Conservation (phyloP, 176 grass and related monocot genomes). For the Canna indica region DNA sequence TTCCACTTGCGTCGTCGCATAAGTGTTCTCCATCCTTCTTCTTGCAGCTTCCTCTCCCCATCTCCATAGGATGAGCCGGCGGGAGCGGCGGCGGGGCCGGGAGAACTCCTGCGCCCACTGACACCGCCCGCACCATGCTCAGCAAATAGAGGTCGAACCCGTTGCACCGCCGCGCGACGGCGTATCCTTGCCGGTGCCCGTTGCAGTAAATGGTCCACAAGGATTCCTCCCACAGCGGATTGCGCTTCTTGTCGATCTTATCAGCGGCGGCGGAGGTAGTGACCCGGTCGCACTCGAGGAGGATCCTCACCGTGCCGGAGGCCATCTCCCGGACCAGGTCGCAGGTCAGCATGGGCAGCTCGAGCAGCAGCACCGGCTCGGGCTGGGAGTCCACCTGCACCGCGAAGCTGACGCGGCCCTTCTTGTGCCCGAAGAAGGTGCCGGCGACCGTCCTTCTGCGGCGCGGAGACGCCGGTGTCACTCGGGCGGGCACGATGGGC, state of each 20-base stretch:
- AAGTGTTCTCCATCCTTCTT: background rate
- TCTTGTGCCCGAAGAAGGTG: constrained; percentile 17
- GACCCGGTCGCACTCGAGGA: background rate
- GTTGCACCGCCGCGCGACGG: background rate
- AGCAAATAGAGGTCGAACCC: constrained; percentile 15
- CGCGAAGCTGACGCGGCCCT: constrained; percentile 15
- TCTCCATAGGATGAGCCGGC: background rate
- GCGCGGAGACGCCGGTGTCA: too few species aligned
- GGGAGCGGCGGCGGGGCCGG: background rate
- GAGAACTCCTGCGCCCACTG: constrained; percentile 3
- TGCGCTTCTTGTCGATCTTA: background rate
- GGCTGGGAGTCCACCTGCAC: constrained; percentile 4
- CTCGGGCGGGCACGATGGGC: background rate
- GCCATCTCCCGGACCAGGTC: constrained; percentile 15
- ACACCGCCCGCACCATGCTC: constrained; percentile 3
- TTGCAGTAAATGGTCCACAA: constrained; percentile 13
- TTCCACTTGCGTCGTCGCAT: too few species aligned
- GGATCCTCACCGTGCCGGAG: background rate
- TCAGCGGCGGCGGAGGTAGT: background rate
- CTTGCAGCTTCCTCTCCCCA: background rate
- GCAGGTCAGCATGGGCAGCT: background rate
- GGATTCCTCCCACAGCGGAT: background rate
- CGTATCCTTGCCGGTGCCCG: background rate
- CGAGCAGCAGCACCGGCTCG: constrained; percentile 7
- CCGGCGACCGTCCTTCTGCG: background rate